Conservation (phyloP, 129 eudicot species). For the Arctium minus region DNA sequence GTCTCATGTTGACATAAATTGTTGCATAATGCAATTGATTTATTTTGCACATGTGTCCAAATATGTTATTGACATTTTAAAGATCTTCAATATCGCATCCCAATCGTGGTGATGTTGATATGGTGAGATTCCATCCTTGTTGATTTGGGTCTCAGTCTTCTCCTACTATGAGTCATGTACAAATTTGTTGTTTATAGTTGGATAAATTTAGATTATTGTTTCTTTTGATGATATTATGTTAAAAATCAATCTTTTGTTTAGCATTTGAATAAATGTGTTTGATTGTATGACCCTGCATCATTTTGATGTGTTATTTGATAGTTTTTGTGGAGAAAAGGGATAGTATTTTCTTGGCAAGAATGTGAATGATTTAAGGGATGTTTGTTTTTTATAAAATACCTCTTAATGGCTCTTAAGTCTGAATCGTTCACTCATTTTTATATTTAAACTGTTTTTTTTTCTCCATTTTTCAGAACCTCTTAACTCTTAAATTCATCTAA, state of each 20-base stretch:
- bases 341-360: not conserved
- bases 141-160: slow-evolving; percentile 80
- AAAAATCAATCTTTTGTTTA: not conserved
- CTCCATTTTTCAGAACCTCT: no score
- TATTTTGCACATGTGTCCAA: no score
- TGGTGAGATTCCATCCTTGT: slow-evolving; percentile 86
- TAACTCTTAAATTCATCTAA: no score
- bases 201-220: not conserved
- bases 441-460: no score
- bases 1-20: no score
- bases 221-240: not conserved
- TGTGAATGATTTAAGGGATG: not conserved
- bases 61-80: no score
- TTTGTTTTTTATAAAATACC: no score
- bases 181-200: not conserved
- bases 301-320: slow-evolving; percentile 1
- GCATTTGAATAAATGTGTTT: not conserved
- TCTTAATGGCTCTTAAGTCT: no score
- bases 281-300: not conserved
- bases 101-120: slow-evolving; percentile 55
- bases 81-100: no score
- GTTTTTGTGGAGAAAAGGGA: not conserved
- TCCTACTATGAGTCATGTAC: slow-evolving; percentile 69
- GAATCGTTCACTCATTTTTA: no score
- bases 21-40: no score